A percentile compares a stretch with the other conserved stretches of the same genome.
phyloP scores from a whole-genome alignment of 2,329 filamentous ascomycete species.

The Paecilomyces formosus region DNA sequence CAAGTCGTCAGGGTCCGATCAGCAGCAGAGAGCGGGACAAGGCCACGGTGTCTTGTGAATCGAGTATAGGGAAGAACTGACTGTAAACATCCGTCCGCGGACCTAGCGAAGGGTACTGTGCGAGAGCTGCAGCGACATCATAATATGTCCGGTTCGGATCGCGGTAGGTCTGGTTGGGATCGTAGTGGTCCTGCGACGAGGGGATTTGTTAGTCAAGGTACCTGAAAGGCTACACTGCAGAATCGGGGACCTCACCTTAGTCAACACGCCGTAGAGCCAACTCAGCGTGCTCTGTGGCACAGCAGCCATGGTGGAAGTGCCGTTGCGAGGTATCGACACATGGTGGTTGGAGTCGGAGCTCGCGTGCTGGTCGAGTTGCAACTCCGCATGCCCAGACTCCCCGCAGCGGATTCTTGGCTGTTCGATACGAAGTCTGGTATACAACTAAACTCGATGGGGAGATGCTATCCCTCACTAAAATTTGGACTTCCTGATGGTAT shows the following conservation, averaged over 20 bases:
- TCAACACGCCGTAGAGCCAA: slow-evolving; percentile 90
- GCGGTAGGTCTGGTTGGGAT: slow-evolving; percentile 68
- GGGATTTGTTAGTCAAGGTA: slow-evolving; percentile 3
- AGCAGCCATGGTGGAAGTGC: slow-evolving; percentile 43
- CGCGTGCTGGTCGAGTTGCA: background rate
- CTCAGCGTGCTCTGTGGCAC: slow-evolving; percentile 86
- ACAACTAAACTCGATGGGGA: too few species aligned
- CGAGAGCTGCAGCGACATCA: slow-evolving; percentile 76
- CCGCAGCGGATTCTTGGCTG: slow-evolving; percentile 12
- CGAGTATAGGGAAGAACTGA: slow-evolving; percentile 38
- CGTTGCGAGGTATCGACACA: background rate
- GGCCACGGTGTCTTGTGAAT: background rate
- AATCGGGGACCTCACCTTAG: slow-evolving; percentile 49
- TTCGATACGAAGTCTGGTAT: too few species aligned
- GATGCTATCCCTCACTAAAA: too few species aligned
- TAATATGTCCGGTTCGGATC: slow-evolving; percentile 90
- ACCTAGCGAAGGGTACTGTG: slow-evolving; percentile 69
- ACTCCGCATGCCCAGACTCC: slow-evolving; percentile 4
- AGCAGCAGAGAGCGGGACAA: slow-evolving; percentile 13
- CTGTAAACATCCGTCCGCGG: slow-evolving; percentile 94
- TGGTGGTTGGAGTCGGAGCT: slow-evolving; percentile 1
- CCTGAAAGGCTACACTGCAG: slow-evolving; percentile 11
- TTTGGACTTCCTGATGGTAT: too few species aligned
- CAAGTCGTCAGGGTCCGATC: slow-evolving; percentile 9
- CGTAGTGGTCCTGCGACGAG: slow-evolving; percentile 25